These are phyloP conservation scores for Dactylellina parvicollis DNA, from an alignment of 2,329 filamentous ascomycete genomes.

Conservation along the genomic window DNA sequence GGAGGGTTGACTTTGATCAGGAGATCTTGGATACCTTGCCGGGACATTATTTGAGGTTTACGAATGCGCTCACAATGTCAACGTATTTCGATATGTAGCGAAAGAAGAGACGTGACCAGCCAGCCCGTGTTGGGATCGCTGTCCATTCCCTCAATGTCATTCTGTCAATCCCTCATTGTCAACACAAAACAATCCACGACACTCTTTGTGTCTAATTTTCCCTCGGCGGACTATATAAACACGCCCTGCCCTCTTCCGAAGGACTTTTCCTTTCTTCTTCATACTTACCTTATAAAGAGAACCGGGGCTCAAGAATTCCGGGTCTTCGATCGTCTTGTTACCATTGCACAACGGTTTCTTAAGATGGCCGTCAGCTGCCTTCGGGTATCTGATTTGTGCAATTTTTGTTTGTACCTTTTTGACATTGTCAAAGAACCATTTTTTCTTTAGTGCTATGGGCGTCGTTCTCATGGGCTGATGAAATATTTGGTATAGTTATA, in stretches of 20 bases:
- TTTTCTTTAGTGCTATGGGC: conserved; percentile 17
- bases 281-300: conserved; percentile 30
- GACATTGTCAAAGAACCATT: not conserved
- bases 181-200: not conserved
- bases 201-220: not conserved
- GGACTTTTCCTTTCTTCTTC: conserved; percentile 4
- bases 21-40: not conserved
- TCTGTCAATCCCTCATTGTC: conserved; percentile 14
- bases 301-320: not conserved
- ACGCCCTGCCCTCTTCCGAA: not conserved
- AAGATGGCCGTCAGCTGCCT: conserved; percentile 4
- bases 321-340: not conserved
- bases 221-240: conserved; percentile 24
- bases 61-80: not conserved
- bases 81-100: not conserved
- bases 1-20: not conserved
- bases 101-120: not conserved
- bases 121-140: not conserved
- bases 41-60: not conserved
- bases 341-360: conserved; percentile 29
- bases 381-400: conserved; percentile 19
- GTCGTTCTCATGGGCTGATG: conserved; percentile 9
- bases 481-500: not conserved
- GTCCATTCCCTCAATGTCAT: too few species aligned
- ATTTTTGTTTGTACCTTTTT: conserved; percentile 15